A percentile compares a stretch with the other conserved stretches of the same genome.
Conservation (phyloP, 768 basidiomycete species). For the Kwoniella pini region DNA sequence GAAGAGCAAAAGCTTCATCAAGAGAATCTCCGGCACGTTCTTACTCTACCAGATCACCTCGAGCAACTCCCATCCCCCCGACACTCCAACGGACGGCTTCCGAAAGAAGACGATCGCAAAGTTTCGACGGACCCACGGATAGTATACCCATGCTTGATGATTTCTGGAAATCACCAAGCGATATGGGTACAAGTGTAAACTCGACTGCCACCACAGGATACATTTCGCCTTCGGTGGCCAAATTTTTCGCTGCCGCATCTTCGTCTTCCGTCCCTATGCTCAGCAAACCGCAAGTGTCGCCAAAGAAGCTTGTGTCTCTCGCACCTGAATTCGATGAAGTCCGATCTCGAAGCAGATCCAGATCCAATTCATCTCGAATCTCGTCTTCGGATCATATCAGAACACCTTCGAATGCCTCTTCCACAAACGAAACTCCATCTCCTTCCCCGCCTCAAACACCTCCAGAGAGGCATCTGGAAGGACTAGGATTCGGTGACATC, state of each 20-base stretch:
- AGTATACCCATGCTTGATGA: slow-evolving; percentile 19
- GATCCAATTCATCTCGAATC: slow-evolving; percentile 16
- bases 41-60: slow-evolving; percentile 11
- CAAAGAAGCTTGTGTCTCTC: slow-evolving; percentile 3
- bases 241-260: slow-evolving; percentile 23
- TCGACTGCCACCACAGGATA: slow-evolving; percentile 4
- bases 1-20: background rate
- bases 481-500: slow-evolving; percentile 19
- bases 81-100: slow-evolving; percentile 14
- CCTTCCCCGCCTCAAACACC: slow-evolving; percentile 47
- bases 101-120: slow-evolving; percentile 37
- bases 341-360: slow-evolving; percentile 1
- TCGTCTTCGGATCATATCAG: slow-evolving; percentile 38
- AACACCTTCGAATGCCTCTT: slow-evolving; percentile 41
- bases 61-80: background rate
- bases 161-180: slow-evolving; percentile 29
- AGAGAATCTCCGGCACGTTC: slow-evolving; percentile 12
- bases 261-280: slow-evolving; percentile 25
- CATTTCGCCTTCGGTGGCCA: slow-evolving; percentile 18
- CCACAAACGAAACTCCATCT: slow-evolving; percentile 37
- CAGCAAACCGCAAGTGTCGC: slow-evolving; percentile 15
- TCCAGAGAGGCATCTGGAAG: slow-evolving; percentile 19
- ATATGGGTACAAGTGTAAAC: slow-evolving; percentile 6
- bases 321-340: slow-evolving; percentile 6
- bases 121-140: slow-evolving; percentile 36